Evolutionary conservation across 163 green algal genomes (phyloP), one percentile per base, ranked within the genome.

Genomic region (Picocystis sp.): DNA sequence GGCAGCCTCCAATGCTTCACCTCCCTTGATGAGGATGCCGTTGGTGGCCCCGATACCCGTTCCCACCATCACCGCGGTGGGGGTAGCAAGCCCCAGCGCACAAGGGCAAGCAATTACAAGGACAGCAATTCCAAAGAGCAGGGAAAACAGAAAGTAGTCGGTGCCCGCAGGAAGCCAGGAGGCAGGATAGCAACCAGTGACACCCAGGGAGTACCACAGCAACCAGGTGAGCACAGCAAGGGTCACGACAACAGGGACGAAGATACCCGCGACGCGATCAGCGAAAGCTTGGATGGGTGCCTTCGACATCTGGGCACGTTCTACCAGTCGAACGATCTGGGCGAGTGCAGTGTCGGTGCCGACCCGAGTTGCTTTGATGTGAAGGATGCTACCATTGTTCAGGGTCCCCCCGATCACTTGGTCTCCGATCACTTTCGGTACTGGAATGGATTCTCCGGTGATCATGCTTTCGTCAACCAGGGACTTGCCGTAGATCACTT

Each of bases 31-130:
- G 6, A 95, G 71, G 34, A 94, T 83, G 29, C 84, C 88, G 52
- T 81, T 57, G 25, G 63, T 55, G 6, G 76, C 79, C 19, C 63
- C 72, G 2, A 62, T 25, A 1, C 19, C 22, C 11, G 54, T 61
- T 23, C 34, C 46, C 24, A 54, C 47, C 47, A 54, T 54, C 24
- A 54, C 38, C 11, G 91, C 91, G 1, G 91, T 98, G 35, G 91
- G 91, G 11, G 91, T 99, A 48, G 91, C 91, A 24, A 99, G 76
- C 2, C 90, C 91, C 51, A 99, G 80, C 2, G 88, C 88, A 70
- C 91, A 99, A 46, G 91, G 91, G 78, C 90, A 99, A 43, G 91
- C 91, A 42, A 97, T 92, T 38, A 97, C 89, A 33, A 98, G 61
- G 45, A 99, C 90, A 9, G 75, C 59, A 49, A 92, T 86, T 51